phyloP scores from a whole-genome alignment of 2,329 filamentous ascomycete species.

The Sarocladium oryzae region DNA sequence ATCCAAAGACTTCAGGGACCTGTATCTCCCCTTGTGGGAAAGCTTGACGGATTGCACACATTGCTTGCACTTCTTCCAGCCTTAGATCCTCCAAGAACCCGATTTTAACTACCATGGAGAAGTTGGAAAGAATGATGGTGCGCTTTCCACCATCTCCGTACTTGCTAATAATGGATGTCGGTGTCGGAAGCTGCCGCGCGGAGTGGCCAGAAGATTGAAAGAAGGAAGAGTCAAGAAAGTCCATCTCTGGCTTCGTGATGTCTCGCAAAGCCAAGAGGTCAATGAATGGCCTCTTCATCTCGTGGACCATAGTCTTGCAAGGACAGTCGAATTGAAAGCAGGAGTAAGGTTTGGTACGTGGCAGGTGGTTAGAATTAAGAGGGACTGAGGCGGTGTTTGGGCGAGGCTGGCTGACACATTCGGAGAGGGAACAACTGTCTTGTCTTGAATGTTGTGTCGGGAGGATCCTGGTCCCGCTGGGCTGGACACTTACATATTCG shows the following conservation, averaged over 20 bases:
- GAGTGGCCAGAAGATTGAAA: background rate
- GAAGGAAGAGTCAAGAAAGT: slow-evolving; percentile 9
- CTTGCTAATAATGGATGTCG: slow-evolving; percentile 2
- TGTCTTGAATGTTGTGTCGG: no score
- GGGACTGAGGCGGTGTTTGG: no score
- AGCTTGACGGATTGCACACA: slow-evolving; percentile 1
- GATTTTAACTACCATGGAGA: slow-evolving; percentile 3
- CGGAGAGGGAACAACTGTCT: no score
- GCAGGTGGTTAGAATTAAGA: no score
- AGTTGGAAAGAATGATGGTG: background rate
- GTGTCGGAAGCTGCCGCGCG: slow-evolving; percentile 7
- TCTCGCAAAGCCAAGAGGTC: background rate
- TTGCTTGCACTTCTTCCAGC: slow-evolving; percentile 9
- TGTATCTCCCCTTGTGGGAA: slow-evolving; percentile 6
- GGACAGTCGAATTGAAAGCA: background rate
- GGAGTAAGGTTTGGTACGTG: background rate
- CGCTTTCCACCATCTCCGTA: slow-evolving; percentile 2
- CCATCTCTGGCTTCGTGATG: slow-evolving; percentile 2
- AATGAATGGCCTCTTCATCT: background rate
- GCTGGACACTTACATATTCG: background rate
- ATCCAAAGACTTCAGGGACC: slow-evolving; percentile 9
- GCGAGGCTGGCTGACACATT: no score
- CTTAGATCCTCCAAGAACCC: background rate
- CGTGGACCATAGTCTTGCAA: background rate
- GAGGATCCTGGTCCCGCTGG: background rate